Conservation (phyloP, 257 asterid species). For the Cordia subcordata region DNA sequence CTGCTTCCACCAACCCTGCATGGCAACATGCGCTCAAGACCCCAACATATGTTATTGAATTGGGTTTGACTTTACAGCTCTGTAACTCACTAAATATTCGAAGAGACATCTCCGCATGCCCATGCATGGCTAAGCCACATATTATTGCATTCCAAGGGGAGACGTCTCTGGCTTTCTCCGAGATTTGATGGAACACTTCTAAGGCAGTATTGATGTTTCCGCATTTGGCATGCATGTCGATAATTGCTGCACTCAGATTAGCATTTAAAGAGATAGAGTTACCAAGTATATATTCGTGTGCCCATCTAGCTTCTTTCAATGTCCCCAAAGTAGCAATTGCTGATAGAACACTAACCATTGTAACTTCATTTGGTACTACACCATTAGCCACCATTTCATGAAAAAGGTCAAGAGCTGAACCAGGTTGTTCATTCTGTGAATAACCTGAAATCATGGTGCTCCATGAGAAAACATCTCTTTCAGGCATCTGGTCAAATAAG, state of each 20-base stretch:
- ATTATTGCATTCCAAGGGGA: conserved; percentile 97
- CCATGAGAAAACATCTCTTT: conserved; percentile 84
- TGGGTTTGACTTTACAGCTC: conserved; percentile 38
- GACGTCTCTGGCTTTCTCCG: conserved; percentile 39
- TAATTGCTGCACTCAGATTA: conserved; percentile 68
- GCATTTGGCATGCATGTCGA: conserved; percentile 97
- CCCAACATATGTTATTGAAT: conserved; percentile 72
- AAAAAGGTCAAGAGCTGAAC: conserved; percentile 57
- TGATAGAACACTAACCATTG: conserved; percentile 81
- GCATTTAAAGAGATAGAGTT: conserved; percentile 59
- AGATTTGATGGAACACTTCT: conserved; percentile 48
- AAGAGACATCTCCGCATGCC: conserved; percentile 61
- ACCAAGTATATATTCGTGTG: conserved; percentile 51
- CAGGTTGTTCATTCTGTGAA: conserved; percentile 57
- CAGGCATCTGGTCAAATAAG: conserved; percentile 66
- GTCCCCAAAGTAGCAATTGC: conserved; percentile 67
- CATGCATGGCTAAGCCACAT: conserved; percentile 91
- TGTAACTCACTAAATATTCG: conserved; percentile 56
- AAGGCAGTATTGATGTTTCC: conserved; percentile 61
- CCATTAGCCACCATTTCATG: conserved; percentile 58
- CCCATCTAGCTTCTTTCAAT: conserved; percentile 67
- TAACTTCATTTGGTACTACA: conserved; percentile 69
- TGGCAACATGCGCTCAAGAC: conserved; percentile 92
- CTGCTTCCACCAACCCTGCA: conserved; percentile 79
- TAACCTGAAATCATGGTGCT: conserved; percentile 92